Evolutionary conservation across 805 yeast genomes (phyloP), one percentile per base, ranked within the genome.

Genomic region (Jamesozyma spencerorum): DNA sequence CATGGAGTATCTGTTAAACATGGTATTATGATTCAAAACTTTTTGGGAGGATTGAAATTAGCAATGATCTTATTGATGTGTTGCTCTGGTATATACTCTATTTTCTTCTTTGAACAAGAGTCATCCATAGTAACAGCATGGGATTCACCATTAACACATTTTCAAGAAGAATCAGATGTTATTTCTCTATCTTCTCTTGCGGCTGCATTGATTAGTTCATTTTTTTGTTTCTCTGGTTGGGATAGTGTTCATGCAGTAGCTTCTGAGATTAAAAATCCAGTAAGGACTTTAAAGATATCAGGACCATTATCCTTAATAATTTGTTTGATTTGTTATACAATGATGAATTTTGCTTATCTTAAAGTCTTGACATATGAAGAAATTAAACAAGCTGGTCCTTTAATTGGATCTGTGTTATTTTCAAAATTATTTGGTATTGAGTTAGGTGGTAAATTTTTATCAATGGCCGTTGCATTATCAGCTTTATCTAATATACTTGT

Each of bases 191-290:
- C 81, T 0, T 66, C 73, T 1, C 59, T 77, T 42, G 71, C 81
- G 0, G 60, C 74, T 36, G 80, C 81, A 0, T 66, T 77, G 19
- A 67, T 77, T 18, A 74, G 73, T 48, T 77, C 81, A 2, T 66
- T 73, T 42, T 79, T 75, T 61, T 72, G 80, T 4, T 75, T 70
- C 46, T 67, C 74, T 4, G 85, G 85, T 3, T 79, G 84, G 83
- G 74, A 70, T 47, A 60, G 72, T 6, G 77, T 77, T 7, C 82
- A 77, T 50, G 69, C 77, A 0, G 79, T 75, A 11, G 65, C 79
- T 3, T 74, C 77, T 36, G 85, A 79, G 50, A 71, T 79, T 29
- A 70, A 71, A 43, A 72, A 78, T 44, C 85, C 84, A 1, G 64
- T 65, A 0, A 59, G 72, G 26, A 77, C 83, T 1, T 64, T 78